A percentile compares a stretch with the other conserved stretches of the same genome.
phyloP scores from a whole-genome alignment of 1,284 basidiomycete species.

The Boletellus dicymbophilus region DNA sequence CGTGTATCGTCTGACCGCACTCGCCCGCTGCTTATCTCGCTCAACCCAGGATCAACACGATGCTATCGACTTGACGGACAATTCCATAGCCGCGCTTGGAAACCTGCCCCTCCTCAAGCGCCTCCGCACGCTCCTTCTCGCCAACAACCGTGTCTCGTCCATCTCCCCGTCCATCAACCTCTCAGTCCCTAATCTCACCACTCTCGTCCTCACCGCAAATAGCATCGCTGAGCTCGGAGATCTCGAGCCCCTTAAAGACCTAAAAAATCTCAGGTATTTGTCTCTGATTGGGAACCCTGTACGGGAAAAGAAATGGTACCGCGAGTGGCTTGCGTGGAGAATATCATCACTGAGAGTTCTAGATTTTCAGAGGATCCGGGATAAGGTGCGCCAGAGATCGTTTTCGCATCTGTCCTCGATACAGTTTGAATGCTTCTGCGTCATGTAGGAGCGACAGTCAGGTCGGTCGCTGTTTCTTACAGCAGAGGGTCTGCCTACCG shows the following conservation, averaged over 20 bases:
- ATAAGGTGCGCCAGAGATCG: slow-evolving; percentile 72
- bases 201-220: slow-evolving; percentile 82
- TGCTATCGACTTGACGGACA: slow-evolving; percentile 96
- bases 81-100: slow-evolving; percentile 87
- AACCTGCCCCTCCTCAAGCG: slow-evolving; percentile 85
- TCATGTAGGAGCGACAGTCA: slow-evolving; percentile 69
- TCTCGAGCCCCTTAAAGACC: slow-evolving; percentile 80
- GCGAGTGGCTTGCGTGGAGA: slow-evolving; percentile 90
- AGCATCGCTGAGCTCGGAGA: slow-evolving; percentile 77
- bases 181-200: slow-evolving; percentile 82
- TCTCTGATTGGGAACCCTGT: slow-evolving; percentile 92
- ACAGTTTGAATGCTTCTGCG: slow-evolving; percentile 29
- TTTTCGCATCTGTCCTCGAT: slow-evolving; percentile 19
- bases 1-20: slow-evolving; percentile 34
- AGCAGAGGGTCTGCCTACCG: slow-evolving; percentile 72
- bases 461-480: slow-evolving; percentile 80
- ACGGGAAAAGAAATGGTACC: slow-evolving; percentile 92
- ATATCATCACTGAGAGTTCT: slow-evolving; percentile 87
- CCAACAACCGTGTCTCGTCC: slow-evolving; percentile 86
- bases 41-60: slow-evolving; percentile 81
- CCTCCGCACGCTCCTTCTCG: slow-evolving; percentile 77
- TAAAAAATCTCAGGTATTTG: slow-evolving; percentile 80
- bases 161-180: slow-evolving; percentile 82
- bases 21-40: slow-evolving; percentile 13
- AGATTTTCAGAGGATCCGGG: slow-evolving; percentile 96